A percentile compares a stretch with the other conserved stretches of the same genome.
phyloP scores from a whole-genome alignment of 2,329 filamentous ascomycete species.

The Pseudopithomyces maydicus region DNA sequence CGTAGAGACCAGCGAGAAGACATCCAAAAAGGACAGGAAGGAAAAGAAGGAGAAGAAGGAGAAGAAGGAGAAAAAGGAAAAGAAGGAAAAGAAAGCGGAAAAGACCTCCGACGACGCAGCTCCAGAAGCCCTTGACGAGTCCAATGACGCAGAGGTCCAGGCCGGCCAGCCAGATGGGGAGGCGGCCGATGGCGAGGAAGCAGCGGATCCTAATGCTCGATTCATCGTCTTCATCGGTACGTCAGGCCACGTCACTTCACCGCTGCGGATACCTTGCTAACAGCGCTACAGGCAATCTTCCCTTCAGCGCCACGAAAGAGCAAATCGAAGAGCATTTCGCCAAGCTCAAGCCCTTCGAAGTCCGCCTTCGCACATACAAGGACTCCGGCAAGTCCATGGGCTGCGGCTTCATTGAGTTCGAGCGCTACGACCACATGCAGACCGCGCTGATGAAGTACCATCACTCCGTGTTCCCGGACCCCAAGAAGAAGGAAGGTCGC shows the following conservation, averaged over 20 bases:
- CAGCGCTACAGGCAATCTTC: conserved; percentile 73
- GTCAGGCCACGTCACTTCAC: conserved; percentile 17
- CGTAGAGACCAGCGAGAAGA: conserved; percentile 21
- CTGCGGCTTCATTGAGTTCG: conserved; percentile 76
- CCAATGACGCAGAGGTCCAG: conserved; percentile 19
- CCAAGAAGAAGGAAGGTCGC: conserved; percentile 62
- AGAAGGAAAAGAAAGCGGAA: conserved; percentile 32
- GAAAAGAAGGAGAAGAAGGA: conserved; percentile 31
- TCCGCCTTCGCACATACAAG: conserved; percentile 60
- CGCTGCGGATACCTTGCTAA: conserved; percentile 7
- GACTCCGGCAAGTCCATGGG: conserved; percentile 45
- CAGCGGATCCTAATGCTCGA: conserved; percentile 47
- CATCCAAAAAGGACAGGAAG: conserved; percentile 34
- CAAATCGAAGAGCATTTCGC: conserved; percentile 77
- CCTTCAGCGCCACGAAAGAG: conserved; percentile 76
- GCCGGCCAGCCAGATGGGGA: conserved; percentile 18
- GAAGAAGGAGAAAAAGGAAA: conserved; percentile 31
- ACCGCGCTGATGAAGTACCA: conserved; percentile 90
- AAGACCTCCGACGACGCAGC: conserved; percentile 21
- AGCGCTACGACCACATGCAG: conserved; percentile 85
- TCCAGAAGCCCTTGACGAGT: conserved; percentile 18
- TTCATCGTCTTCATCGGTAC: conserved; percentile 80
- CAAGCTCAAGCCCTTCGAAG: conserved; percentile 69
- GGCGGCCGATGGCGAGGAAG: conserved; percentile 16
- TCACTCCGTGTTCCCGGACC: conserved; percentile 74